phyloP scores from a whole-genome alignment of 169 alveolate genomes.

The Fabrea salina region DNA sequence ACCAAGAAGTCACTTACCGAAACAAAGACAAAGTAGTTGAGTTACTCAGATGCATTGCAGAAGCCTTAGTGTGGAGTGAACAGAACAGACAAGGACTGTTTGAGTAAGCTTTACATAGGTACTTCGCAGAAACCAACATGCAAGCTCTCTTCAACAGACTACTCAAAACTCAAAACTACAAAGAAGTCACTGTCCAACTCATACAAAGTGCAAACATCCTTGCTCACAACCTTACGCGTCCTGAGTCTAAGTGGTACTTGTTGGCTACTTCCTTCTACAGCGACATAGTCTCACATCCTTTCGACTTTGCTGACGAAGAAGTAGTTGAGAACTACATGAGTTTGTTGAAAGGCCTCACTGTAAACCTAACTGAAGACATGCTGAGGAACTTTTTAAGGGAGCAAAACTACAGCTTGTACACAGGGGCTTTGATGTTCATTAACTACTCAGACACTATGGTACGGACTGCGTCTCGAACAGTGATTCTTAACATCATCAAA shows the following conservation, averaged over 20 bases:
- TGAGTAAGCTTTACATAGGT: constrained; percentile 5
- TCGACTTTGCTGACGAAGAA: constrained; percentile 41
- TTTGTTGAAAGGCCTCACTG: constrained; percentile 39
- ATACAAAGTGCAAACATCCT: constrained; percentile 7
- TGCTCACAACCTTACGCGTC: not conserved
- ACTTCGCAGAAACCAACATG: not conserved
- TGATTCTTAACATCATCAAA: constrained; percentile 39
- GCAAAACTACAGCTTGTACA: constrained; percentile 33
- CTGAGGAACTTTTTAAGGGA: constrained; percentile 19
- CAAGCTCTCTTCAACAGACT: not conserved
- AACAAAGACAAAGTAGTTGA: constrained; percentile 15
- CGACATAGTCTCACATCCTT: not conserved
- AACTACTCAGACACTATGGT: constrained; percentile 45
- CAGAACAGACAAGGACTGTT: constrained; percentile 3
- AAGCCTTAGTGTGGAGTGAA: constrained; percentile 28
- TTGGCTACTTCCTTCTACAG: not conserved
- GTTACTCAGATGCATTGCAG: not conserved
- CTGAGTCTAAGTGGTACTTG: not conserved
- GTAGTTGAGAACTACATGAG: constrained; percentile 38
- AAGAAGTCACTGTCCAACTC: not conserved
- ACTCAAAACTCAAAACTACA: not conserved
- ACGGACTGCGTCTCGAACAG: constrained; percentile 46
- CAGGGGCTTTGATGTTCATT: constrained; percentile 38
- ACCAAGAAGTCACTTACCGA: not conserved
- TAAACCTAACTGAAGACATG: constrained; percentile 38